These are phyloP conservation scores for Pseudogymnoascus sp. DNA, from an alignment of 2,329 filamentous ascomycete genomes.

Conservation along the genomic window DNA sequence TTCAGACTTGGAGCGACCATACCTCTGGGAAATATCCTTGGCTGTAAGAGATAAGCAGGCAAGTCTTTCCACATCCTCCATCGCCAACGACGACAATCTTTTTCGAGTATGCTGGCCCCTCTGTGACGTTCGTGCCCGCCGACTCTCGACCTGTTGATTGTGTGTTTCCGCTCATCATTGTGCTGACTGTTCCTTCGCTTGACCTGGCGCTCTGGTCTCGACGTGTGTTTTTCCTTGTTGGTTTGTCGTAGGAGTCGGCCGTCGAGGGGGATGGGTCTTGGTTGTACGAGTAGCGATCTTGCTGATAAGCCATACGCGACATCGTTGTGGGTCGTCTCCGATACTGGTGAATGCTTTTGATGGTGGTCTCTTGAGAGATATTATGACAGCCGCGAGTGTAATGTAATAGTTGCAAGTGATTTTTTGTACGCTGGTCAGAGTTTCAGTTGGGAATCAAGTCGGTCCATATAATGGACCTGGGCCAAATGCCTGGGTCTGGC, in stretches of 20 bases:
- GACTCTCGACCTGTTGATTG: slow-evolving; percentile 66
- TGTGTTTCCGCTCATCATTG: slow-evolving; percentile 56
- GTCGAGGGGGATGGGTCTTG: slow-evolving; percentile 21
- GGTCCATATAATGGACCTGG: background rate
- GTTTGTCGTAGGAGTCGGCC: slow-evolving; percentile 25
- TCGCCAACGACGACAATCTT: slow-evolving; percentile 99
- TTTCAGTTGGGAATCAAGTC: background rate
- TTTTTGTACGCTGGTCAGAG: background rate
- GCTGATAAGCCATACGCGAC: slow-evolving; percentile 25
- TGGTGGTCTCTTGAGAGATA: background rate
- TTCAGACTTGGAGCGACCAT: slow-evolving; percentile 25
- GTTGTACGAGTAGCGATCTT: slow-evolving; percentile 22
- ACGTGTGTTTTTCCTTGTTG: slow-evolving; percentile 23
- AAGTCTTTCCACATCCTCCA: slow-evolving; percentile 97
- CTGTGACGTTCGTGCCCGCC: slow-evolving; percentile 75
- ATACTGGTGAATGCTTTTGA: background rate
- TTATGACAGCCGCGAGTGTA: background rate
- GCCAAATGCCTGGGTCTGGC: background rate
- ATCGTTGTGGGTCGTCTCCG: slow-evolving; percentile 16
- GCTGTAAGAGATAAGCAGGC: slow-evolving; percentile 95
- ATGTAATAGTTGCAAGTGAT: background rate
- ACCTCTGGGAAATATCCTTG: slow-evolving; percentile 99
- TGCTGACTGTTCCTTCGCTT: slow-evolving; percentile 87
- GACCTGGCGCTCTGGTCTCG: slow-evolving; percentile 41
- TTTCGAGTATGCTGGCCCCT: slow-evolving; percentile 90